These are phyloP conservation scores for Nissolia schottii DNA, from an alignment of 306 rosid genomes.

Conservation along the genomic window DNA sequence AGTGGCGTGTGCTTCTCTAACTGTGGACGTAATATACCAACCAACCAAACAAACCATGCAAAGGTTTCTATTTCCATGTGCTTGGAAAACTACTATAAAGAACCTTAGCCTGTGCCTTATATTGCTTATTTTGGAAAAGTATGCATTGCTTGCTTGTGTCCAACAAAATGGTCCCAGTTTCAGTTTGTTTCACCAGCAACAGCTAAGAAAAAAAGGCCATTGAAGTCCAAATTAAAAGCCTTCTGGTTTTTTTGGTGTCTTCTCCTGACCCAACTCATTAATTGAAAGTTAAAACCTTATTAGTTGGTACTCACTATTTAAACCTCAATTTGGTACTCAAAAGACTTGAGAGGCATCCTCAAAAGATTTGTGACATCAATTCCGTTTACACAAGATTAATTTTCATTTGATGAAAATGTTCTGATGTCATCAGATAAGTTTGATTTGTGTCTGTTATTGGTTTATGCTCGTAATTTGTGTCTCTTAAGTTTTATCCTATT, in stretches of 20 bases:
- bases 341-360: too few species aligned
- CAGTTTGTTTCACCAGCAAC: not conserved
- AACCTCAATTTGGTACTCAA: too few species aligned
- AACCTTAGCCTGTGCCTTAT: not conserved
- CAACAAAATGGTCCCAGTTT: constrained; percentile 5
- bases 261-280: not conserved
- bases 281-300: not conserved
- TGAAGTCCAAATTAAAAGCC: not conserved
- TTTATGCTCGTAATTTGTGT: too few species aligned
- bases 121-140: not conserved
- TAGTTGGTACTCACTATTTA: not conserved
- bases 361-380: too few species aligned
- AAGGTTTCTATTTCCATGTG: not conserved
- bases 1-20: constrained; percentile 7
- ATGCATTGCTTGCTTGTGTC: not conserved
- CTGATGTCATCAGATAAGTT: too few species aligned
- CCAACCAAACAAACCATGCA: too few species aligned
- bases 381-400: too few species aligned
- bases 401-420: too few species aligned
- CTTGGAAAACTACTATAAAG: not conserved
- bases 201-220: not conserved
- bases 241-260: not conserved
- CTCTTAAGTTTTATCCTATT: too few species aligned
- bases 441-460: too few species aligned
- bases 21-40: not conserved